Base-by-base conservation (phyloP, 106 monocot genomes). In the Iris macrosiphon region DNA sequence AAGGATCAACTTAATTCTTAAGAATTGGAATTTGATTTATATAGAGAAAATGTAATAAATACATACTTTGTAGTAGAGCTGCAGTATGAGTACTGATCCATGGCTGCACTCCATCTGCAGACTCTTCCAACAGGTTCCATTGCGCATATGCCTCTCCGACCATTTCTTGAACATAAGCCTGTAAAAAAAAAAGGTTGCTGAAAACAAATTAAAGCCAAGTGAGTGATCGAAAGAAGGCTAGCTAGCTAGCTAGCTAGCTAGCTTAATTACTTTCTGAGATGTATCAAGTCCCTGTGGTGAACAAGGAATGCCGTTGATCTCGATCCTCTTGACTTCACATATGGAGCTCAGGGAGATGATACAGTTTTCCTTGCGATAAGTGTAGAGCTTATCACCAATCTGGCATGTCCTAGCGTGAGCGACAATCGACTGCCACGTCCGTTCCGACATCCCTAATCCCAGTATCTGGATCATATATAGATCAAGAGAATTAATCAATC, bases 61-160 rank as follows among this genome's bases (percentile, higher is more conserved):
- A 0, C 0, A 4, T 46, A 46, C n/a, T 46, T 20, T 46, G 7
- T 0, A 46, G 16, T 4, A 4, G 9, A 18, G 4, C 19, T 25
- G 38, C 50, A 48, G 11, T n/a, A n/a, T n/a, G n/a, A 46, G 2
- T 20, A 46, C 23, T 43, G 4, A 15, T 43, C 43, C 7, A 9
- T n/a, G n/a, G 15, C 43, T 15, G 4, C 33, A 35, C 14, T 43
- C 15, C 13, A n/a, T 14, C n/a, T n/a, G n/a, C 0, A 11, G 17
- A 26, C 49, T 49, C 49, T 24, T 49, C 49, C 23, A 49, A 11
- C 49, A 13, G 24, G 17, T 49, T 13, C 49, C 49, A 49, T 7
- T 49, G 5, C 1, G 24, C 49, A 27, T 49, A 49, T 26, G 49
- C 49, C 28, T 49, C 49, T 26, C 4, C 3, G 2, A 26, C 49